Percentiles rank a stretch among this genome's conserved stretches.
phyloP scores from a whole-genome alignment of 2,329 filamentous ascomycete species.

The Ophiostoma pallidulum region DNA sequence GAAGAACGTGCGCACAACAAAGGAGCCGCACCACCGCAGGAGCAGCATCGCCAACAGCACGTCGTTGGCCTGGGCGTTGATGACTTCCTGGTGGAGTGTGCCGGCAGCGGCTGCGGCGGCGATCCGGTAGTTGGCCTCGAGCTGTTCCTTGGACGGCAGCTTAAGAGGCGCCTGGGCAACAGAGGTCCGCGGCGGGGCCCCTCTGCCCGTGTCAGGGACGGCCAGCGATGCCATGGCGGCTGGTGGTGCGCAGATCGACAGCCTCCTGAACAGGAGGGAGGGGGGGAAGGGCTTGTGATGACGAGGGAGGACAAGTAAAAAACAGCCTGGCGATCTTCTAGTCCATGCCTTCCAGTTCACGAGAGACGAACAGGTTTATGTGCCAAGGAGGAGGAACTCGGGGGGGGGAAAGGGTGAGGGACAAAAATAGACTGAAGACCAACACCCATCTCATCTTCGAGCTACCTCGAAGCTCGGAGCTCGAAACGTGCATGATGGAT shows the following conservation, averaged over 20 bases:
- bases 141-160: conserved; percentile 9
- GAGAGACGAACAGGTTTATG: too few species aligned
- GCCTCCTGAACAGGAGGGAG: neutral
- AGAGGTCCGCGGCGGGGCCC: neutral
- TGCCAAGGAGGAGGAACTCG: too few species aligned
- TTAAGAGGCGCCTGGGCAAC: neutral
- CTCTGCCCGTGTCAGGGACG: neutral
- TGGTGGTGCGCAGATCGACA: neutral
- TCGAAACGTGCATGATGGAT: conserved; percentile 8
- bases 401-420: too few species aligned
- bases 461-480: too few species aligned
- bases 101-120: conserved; percentile 3
- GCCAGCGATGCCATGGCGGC: conserved; percentile 1
- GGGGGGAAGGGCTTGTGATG: neutral
- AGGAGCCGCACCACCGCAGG: conserved; percentile 70
- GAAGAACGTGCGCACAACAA: conserved; percentile 80
- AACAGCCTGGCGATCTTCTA: too few species aligned
- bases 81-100: conserved; percentile 21
- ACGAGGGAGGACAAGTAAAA: too few species aligned
- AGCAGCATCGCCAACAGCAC: conserved; percentile 41
- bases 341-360: too few species aligned
- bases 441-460: too few species aligned
- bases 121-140: conserved; percentile 10
- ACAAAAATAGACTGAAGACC: too few species aligned
- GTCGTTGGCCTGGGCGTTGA: conserved; percentile 26